Percentiles rank a stretch among this genome's conserved stretches.
These are phyloP conservation scores for Agrocybe praecox DNA, from an alignment of 768 basidiomycete species.

Conservation along the genomic window DNA sequence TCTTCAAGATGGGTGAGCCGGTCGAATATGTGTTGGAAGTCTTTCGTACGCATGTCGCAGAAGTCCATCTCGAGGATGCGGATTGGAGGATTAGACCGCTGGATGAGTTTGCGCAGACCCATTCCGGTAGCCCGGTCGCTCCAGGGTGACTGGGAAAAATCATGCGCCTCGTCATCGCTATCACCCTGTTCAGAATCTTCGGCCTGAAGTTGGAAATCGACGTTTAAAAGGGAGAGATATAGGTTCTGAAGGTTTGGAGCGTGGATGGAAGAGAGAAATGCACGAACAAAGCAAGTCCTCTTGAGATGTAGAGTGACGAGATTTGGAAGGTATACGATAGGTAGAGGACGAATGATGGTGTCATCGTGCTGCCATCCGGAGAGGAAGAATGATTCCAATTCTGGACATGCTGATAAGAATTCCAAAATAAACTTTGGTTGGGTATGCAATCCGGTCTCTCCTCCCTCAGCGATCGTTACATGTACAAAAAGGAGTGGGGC, in stretches of 20 bases:
- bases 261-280: constrained; percentile 64
- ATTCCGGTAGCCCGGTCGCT: constrained; percentile 82
- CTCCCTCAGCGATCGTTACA: constrained; percentile 58
- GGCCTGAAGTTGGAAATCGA: constrained; percentile 50
- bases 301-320: constrained; percentile 60
- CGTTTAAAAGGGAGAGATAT: constrained; percentile 67
- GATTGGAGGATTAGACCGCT: constrained; percentile 63
- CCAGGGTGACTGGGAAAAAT: constrained; percentile 76
- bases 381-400: constrained; percentile 59
- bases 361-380: constrained; percentile 55
- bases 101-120: constrained; percentile 70
- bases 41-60: constrained; percentile 83
- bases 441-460: constrained; percentile 34
- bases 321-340: constrained; percentile 54
- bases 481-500: constrained; percentile 56
- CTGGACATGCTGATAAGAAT: constrained; percentile 64
- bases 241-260: constrained; percentile 63
- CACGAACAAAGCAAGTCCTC: constrained; percentile 63
- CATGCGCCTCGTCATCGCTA: constrained; percentile 71
- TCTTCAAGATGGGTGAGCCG: constrained; percentile 53
- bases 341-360: constrained; percentile 29
- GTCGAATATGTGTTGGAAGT: constrained; percentile 71
- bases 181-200: constrained; percentile 59
- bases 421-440: constrained; percentile 54
- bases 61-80: constrained; percentile 76